Evolutionary conservation across 2,329 filamentous ascomycete species (phyloP).

Genomic region (Botryotinia calthae): DNA sequence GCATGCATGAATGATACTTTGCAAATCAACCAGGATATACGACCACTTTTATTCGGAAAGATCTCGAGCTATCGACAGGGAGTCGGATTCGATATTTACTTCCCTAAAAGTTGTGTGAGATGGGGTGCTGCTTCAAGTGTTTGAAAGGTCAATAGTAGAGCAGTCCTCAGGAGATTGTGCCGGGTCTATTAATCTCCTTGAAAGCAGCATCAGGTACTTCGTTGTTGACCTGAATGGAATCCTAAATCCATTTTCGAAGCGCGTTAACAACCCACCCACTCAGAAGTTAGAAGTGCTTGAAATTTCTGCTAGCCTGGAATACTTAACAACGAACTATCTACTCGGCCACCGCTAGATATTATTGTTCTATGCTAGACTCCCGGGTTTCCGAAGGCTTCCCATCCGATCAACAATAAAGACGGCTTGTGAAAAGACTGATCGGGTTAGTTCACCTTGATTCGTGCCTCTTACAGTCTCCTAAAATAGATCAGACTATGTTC

Average conservation of each 20-base stretch:
- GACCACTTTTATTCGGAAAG: conserved; percentile 5
- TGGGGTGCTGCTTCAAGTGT: conserved; percentile 10
- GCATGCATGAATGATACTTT: conserved; percentile 17
- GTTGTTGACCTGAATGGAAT: neutral
- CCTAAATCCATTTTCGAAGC: conserved; percentile 5
- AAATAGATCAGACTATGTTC: conserved; percentile 12
- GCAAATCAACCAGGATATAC: neutral
- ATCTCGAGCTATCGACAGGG: neutral
- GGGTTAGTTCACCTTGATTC: neutral
- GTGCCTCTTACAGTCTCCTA: neutral
- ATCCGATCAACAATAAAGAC: neutral
- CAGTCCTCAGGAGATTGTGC: neutral
- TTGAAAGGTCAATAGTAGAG: neutral
- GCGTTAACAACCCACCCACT: neutral
- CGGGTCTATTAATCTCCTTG: neutral
- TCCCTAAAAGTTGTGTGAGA: neutral
- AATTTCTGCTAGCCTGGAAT: neutral
- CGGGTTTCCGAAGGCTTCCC: neutral
- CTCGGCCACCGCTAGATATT: neutral
- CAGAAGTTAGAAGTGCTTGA: neutral
- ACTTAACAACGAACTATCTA: neutral
- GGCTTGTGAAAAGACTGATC: neutral
- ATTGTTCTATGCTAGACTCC: neutral
- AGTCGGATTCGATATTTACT: neutral
- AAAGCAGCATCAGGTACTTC: neutral